Conservation (phyloP, 2,329 filamentous ascomycete species). For the Diaporthe amygdali region DNA sequence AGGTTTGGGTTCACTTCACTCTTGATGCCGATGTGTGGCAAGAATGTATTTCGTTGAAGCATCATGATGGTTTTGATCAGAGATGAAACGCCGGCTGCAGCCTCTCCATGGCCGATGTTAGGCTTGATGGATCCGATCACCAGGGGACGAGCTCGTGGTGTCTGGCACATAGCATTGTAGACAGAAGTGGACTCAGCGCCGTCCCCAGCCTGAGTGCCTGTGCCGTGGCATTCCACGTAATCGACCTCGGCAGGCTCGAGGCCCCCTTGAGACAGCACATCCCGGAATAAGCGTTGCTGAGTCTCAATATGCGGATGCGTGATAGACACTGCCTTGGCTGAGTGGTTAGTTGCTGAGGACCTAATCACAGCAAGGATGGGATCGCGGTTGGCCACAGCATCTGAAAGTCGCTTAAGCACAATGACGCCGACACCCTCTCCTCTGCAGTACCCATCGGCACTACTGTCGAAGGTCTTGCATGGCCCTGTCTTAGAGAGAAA, state of each 20-base stretch:
- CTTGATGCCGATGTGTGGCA: slow-evolving; percentile 30
- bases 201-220: slow-evolving; percentile 83
- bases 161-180: slow-evolving; percentile 50
- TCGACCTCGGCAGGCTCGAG: slow-evolving; percentile 77
- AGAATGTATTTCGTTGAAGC: slow-evolving; percentile 24
- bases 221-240: slow-evolving; percentile 93
- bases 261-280: slow-evolving; percentile 73
- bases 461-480: slow-evolving; percentile 39
- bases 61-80: slow-evolving; percentile 30
- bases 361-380: slow-evolving; percentile 32
- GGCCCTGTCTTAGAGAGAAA: slow-evolving; percentile 57
- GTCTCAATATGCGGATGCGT: slow-evolving; percentile 70
- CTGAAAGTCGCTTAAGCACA: slow-evolving; percentile 51
- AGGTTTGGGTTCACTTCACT: slow-evolving; percentile 26
- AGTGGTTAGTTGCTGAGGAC: slow-evolving; percentile 66
- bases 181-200: slow-evolving; percentile 82
- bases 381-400: slow-evolving; percentile 53
- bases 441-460: slow-evolving; percentile 55
- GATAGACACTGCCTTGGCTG: slow-evolving; percentile 64
- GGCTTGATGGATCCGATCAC: slow-evolving; percentile 65
- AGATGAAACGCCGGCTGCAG: slow-evolving; percentile 21
- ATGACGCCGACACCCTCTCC: slow-evolving; percentile 53
- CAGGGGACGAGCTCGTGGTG: slow-evolving; percentile 46
- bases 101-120: slow-evolving; percentile 27
- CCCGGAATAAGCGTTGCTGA: slow-evolving; percentile 72